phyloP scores from a whole-genome alignment of 768 basidiomycete species.

The Mycena floridula region DNA sequence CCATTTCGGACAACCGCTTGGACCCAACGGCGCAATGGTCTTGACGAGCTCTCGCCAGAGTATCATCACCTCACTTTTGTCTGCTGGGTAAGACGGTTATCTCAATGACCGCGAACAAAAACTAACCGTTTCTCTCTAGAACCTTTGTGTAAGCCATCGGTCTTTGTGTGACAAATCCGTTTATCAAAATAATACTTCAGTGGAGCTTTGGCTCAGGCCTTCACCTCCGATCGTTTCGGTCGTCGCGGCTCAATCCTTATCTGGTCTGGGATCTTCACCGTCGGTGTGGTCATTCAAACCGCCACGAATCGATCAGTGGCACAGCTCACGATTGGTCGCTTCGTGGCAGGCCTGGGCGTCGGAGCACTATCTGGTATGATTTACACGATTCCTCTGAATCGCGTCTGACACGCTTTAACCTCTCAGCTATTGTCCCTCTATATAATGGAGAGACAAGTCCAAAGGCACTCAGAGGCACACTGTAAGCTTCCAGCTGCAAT shows the following conservation, averaged over 20 bases:
- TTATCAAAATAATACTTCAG: no score
- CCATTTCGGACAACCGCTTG: constrained; percentile 58
- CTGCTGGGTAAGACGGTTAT: constrained; percentile 51
- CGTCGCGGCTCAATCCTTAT: constrained; percentile 69
- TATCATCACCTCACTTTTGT: constrained; percentile 73
- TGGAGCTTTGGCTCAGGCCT: constrained; percentile 64
- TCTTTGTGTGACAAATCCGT: neutral
- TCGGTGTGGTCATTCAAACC: constrained; percentile 66
- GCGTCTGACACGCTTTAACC: neutral
- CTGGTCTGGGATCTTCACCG: constrained; percentile 70
- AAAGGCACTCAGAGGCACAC: constrained; percentile 64
- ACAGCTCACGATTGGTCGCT: constrained; percentile 70
- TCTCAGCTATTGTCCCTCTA: constrained; percentile 50
- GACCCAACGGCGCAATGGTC: constrained; percentile 36
- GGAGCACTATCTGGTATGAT: constrained; percentile 62
- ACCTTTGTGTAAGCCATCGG: constrained; percentile 41
- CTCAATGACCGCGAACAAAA: neutral
- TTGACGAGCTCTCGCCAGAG: constrained; percentile 63
- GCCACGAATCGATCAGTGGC: constrained; percentile 51
- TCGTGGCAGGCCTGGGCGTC: constrained; percentile 72
- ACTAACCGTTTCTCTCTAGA: constrained; percentile 18
- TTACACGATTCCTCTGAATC: neutral
- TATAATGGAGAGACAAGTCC: constrained; percentile 80
- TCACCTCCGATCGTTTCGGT: constrained; percentile 70
- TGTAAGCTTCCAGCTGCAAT: no score